Evolutionary conservation across 306 rosid genomes (phyloP).

Genomic region (Citrullus amarus): DNA sequence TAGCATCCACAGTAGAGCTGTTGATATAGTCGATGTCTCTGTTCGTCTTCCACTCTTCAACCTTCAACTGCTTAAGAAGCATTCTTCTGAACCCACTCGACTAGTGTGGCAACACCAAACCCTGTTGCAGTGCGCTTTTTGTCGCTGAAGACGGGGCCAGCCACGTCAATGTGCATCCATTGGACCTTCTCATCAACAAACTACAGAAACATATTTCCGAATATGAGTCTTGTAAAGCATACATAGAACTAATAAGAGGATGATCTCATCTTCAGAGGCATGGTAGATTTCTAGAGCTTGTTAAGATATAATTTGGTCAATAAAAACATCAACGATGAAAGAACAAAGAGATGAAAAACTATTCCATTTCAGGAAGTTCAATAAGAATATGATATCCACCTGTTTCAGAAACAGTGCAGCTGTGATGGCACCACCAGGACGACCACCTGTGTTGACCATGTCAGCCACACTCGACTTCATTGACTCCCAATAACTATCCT

Average conservation of each 20-base stretch:
- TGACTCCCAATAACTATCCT: constrained; percentile 94
- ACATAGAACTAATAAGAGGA: neutral
- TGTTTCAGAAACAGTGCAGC: constrained; percentile 97
- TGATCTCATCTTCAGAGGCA: neutral
- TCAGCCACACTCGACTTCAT: constrained; percentile 97
- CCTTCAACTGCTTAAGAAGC: constrained; percentile 23
- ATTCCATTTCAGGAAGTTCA: neutral
- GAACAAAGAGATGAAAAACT: neutral
- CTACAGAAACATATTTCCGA: constrained; percentile 35
- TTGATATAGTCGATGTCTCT: neutral
- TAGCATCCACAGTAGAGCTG: neutral
- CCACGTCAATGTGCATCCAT: constrained; percentile 95
- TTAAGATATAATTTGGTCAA: neutral
- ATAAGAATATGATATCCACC: constrained; percentile 24
- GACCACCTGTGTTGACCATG: constrained; percentile 85
- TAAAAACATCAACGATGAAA: neutral
- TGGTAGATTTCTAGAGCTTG: neutral
- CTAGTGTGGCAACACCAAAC: constrained; percentile 75
- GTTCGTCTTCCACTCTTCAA: neutral
- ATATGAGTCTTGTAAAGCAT: neutral
- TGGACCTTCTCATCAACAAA: constrained; percentile 95
- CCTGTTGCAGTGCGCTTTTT: constrained; percentile 75
- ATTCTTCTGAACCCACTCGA: constrained; percentile 91
- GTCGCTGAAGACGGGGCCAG: constrained; percentile 83
- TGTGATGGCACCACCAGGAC: constrained; percentile 75